Conservation (phyloP, 208 protist genomes). For the Tritrichomonas musculus region DNA sequence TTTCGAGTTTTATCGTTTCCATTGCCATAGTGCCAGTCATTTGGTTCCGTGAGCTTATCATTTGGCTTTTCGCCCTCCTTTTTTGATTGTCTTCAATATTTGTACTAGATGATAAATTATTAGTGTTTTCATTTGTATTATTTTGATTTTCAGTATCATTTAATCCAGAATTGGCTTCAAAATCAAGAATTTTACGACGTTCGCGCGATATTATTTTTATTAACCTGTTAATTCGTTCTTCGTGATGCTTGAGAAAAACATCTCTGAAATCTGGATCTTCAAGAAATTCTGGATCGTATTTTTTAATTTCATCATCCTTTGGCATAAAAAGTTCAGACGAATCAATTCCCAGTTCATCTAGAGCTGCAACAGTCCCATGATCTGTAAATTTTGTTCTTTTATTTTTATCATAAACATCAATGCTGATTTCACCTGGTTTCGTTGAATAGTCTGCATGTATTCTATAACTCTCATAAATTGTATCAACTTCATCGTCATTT, state of each 20-base stretch:
- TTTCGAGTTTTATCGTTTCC: not conserved
- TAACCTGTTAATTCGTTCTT: not conserved
- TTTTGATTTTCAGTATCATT: no score
- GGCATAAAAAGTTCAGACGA: not conserved
- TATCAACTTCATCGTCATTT: no score
- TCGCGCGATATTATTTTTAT: not conserved
- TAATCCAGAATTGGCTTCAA: not conserved
- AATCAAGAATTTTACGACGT: not conserved
- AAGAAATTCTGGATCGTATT: not conserved
- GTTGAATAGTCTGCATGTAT: not conserved
- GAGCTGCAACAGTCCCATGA: not conserved
- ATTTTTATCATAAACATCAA: not conserved
- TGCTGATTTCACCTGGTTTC: not conserved
- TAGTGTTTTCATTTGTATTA: not conserved
- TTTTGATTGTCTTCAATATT: no score
- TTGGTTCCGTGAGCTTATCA: no score
- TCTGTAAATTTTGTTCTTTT: not conserved
- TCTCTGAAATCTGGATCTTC: not conserved
- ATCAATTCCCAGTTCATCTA: not conserved
- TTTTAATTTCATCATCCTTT: not conserved
- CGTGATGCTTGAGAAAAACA: not conserved
- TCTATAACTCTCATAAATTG: not conserved
- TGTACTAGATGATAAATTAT: not conserved
- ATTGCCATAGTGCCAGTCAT: not conserved
- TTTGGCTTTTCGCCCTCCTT: no score